Evolutionary conservation across 495 filamentous ascomycete species (phyloP), one percentile per base, ranked within the genome.

Genomic region (Hypoxylon perforatum): DNA sequence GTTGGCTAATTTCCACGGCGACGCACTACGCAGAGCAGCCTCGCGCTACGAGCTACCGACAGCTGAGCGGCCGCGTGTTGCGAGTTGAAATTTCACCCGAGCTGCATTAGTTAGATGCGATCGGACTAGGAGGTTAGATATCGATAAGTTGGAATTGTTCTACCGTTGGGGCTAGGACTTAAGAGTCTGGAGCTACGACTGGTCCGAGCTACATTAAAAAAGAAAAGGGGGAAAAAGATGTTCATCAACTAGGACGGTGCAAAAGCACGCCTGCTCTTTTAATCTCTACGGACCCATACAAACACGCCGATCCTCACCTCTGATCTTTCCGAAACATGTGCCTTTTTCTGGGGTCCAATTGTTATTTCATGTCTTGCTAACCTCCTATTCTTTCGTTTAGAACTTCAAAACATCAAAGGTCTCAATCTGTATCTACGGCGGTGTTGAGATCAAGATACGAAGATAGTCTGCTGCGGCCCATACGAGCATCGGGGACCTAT

Each of bases 251-350:
- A 44, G 49, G 55, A 28, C 50, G 66, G 42, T 65, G 66, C 66
- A 69, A 65, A n/a, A 61, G 66, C 56, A 65, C 45, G 61, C 61
- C 57, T 53, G 52, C 54, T 65, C 59, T 61, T 69, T 69, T 69
- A 69, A 65, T 69, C 66, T 69, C 66, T 69, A 38, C 52, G 39
- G 66, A 64, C 66, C 66, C 66, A 69, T 69, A 57, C 17, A 61
- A 70, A 57, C 42, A 41, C 48, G 70, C 21, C 65, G 69, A 74
- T 74, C 72, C 30, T 69, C 65, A 53, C 65, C 51, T 67, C 47
- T 65, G 52, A 54, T 54, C 35, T 55, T 42, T 48, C 17, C 10
- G 19, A 42, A 25, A 53, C 65, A 48, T 61, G 52, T 71, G 46
- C 30, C 11, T 33, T 8, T 28, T 3, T 8, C 25, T 49, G 42